Conservation (phyloP, 1,139 yeast species). For the Hemisphaericaspora subhashii region DNA sequence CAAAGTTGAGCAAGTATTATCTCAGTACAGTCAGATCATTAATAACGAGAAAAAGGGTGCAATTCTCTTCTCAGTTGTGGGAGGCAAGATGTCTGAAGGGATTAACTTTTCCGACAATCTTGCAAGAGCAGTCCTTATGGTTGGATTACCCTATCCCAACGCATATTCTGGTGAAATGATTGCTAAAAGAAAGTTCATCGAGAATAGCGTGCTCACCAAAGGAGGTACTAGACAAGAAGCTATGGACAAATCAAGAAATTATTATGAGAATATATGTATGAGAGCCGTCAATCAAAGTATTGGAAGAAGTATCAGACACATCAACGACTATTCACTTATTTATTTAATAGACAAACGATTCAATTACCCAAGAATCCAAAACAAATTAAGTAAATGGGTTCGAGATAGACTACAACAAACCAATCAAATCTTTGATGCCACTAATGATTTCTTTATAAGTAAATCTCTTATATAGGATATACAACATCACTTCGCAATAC, state of each 20-base stretch:
- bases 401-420: conserved; percentile 30
- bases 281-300: conserved; percentile 90
- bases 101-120: conserved; percentile 84
- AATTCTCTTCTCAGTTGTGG: conserved; percentile 79
- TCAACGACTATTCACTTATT: conserved; percentile 75
- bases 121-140: conserved; percentile 84
- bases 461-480: conserved; percentile 16
- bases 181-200: conserved; percentile 70
- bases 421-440: conserved; percentile 2
- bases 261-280: conserved; percentile 87
- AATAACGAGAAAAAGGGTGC: conserved; percentile 50
- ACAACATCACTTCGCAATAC: conserved; percentile 63
- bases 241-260: conserved; percentile 49
- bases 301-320: conserved; percentile 89
- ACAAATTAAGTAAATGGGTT: conserved; percentile 81
- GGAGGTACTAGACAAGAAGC: conserved; percentile 49
- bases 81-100: conserved; percentile 94
- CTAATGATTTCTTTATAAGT: conserved; percentile 4
- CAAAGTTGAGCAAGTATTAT: conserved; percentile 46
- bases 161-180: conserved; percentile 79
- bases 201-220: conserved; percentile 34
- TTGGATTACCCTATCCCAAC: conserved; percentile 91
- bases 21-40: conserved; percentile 47
- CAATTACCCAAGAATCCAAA: conserved; percentile 44
- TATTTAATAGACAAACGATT: conserved; percentile 72